These are phyloP conservation scores for Ogataea minuta DNA, from an alignment of 805 yeast species.

Conservation along the genomic window DNA sequence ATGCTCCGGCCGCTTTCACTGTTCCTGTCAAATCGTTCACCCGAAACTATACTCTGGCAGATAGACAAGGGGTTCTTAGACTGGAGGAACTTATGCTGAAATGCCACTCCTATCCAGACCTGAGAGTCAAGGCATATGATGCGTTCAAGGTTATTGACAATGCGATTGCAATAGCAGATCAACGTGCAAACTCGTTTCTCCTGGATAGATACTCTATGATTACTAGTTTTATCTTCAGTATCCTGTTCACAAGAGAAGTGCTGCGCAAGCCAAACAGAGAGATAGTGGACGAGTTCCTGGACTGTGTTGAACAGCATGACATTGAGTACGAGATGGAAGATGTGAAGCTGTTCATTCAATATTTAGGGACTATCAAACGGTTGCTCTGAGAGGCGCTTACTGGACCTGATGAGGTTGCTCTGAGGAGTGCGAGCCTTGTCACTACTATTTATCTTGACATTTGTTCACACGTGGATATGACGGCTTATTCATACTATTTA, in stretches of 20 bases:
- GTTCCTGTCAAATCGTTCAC: slow-evolving; percentile 1
- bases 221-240: slow-evolving; percentile 13
- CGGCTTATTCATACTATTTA: slow-evolving; percentile 1
- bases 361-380: slow-evolving; percentile 14
- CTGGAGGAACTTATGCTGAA: slow-evolving; percentile 18
- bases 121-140: slow-evolving; percentile 16
- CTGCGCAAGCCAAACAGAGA: slow-evolving; percentile 14
- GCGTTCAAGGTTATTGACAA: slow-evolving; percentile 14
- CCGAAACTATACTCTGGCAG: slow-evolving; percentile 10
- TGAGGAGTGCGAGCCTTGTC: background rate
- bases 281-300: slow-evolving; percentile 15
- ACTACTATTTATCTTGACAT: slow-evolving; percentile 2
- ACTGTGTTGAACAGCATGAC: slow-evolving; percentile 11
- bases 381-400: background rate
- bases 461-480: slow-evolving; percentile 1
- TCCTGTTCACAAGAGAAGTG: slow-evolving; percentile 12
- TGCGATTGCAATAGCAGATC: slow-evolving; percentile 16
- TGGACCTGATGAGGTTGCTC: background rate
- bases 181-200: slow-evolving; percentile 11
- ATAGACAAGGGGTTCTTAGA: slow-evolving; percentile 15
- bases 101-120: slow-evolving; percentile 17
- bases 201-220: slow-evolving; percentile 8
- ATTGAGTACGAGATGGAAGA: slow-evolving; percentile 15
- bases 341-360: slow-evolving; percentile 14
- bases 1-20: background rate